Evolutionary conservation across 345 rosid species (phyloP), one percentile per base, ranked within the genome.

Genomic region (Fremontodendron californicum): DNA sequence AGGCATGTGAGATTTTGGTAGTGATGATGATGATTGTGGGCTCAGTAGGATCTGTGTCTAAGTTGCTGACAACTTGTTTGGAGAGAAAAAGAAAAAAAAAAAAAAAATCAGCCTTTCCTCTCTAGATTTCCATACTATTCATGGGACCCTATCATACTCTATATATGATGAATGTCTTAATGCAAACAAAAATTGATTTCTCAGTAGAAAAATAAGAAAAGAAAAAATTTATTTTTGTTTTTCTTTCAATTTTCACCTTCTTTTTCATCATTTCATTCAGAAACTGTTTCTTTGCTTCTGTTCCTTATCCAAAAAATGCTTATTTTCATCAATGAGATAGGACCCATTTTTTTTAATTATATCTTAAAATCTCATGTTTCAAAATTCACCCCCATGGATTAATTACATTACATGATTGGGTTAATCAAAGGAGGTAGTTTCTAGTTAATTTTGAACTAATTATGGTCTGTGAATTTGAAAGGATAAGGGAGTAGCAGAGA

Each of bases 31-130:
- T 81, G 83, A 79, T 73, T 86, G 88, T 85, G 90, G 88, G 90
- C 82, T 87, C 87, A 45, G 76, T 67, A 66, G 87, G 86, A 82
- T 84, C 40, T 55, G 86, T 82, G 81, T 57, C 73, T 51, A 54
- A 85, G 88, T 83, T 74, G 84, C 90, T 83, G 88, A 85, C 90
- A 87, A 85, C 86, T 87, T 79, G 78, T 62, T 60, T 29, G 39
- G 73, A 71, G 75, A 43, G 69, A 40, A 10, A 9, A 52, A 9
- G 19, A n/a, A n/a, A 12, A 13, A 33, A 35, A 9, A 15, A 31
- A 37, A 42, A 70, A 72, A 72, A 35, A 65, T 48, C 73, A 69
- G 33, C 51, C 67, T 76, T 76, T 78, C 29, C 63, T 78, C 79
- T 81, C 75, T 80, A 84, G 83, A 86, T 86, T 79, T 83, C 81